Base-by-base conservation (phyloP, 202 grass and related monocot genomes). In the Zoysia matrella region DNA sequence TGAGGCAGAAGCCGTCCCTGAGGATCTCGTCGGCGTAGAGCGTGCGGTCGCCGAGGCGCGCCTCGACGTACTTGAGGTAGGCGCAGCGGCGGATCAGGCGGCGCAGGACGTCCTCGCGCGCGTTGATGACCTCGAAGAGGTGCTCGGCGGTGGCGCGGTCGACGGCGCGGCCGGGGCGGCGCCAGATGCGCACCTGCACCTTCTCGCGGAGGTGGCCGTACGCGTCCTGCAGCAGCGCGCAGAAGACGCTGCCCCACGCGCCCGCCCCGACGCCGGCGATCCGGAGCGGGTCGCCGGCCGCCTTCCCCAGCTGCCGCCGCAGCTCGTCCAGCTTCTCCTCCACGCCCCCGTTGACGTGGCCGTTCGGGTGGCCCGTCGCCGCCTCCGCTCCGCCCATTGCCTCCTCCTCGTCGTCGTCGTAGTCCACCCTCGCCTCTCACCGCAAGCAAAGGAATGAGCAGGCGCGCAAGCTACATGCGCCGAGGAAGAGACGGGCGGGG, bases 11-110 rank as follows among this genome's bases (percentile, higher is more conserved):
- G 0, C 96, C 96, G 69, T 99, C 93, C 80, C 83, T 76, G 79
- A 99, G 70, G 36, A 99, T 99, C 87, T 99, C 96, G 67, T 99
- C 96, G n/a, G 96, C 96, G 60, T 89, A 92, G 58, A 99, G 85
- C 52, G 83, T 90, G 79, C 96, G 96, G 54, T 96, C 91, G 1
- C 96, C 96, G 40, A 99, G 87, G 62, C 96, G 64, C 5, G 63
- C 96, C 87, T 96, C 96, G 13, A 99, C 96, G 47, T 99, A 96
- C 85, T 99, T 99, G 72, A 99, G 84, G 82, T 99, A 99, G 3
- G 90, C 92, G 67, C 96, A 95, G 5, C 96, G 90, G 56, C 85
- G 84, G 83, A 98, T 93, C 43, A 94, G 72, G 67, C 96, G 89
- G 41, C 96, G 81, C 56, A 99, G 82, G 71, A 96, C 83, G 87